Evolutionary conservation across 352 stramenopile species (phyloP).

Genomic region (Globisporangium barbulae): DNA sequence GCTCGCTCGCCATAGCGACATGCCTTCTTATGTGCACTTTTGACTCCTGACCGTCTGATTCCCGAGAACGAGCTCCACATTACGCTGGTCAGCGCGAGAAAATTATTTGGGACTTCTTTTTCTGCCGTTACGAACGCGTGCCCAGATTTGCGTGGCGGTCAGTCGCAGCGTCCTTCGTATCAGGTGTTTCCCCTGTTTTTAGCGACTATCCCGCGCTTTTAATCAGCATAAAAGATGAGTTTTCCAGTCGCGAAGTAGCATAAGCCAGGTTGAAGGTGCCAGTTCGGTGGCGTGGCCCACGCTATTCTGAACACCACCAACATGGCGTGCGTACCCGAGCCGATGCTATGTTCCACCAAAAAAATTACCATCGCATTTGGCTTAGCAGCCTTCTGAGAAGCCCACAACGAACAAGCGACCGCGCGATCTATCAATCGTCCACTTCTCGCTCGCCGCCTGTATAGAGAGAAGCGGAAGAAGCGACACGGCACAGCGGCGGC

Average conservation of each 20-base stretch:
- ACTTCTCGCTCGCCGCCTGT: not conserved
- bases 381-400: not conserved
- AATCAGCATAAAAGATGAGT: not conserved
- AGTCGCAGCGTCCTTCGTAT: not conserved
- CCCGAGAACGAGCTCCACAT: not conserved
- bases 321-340: not conserved
- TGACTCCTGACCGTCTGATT: constrained; percentile 8
- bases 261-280: not conserved
- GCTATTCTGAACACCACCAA: not conserved
- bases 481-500: not conserved
- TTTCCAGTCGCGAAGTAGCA: not conserved
- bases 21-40: not conserved
- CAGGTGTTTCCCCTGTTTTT: not conserved
- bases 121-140: not conserved
- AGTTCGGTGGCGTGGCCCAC: constrained; percentile 11
- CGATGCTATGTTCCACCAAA: constrained; percentile 5
- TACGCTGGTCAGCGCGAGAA: not conserved
- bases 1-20: too few relatives aligned
- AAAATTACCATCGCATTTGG: not conserved
- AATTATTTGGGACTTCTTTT: constrained; percentile 3
- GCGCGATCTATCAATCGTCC: constrained; percentile 3
- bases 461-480: constrained; percentile 9
- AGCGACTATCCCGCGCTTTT: not conserved
- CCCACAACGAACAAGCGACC: constrained; percentile 1
- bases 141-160: not conserved